A percentile compares a stretch with the other conserved stretches of the same genome.
Conservation (phyloP, 2,329 filamentous ascomycete genomes). For the Diaporthe vexans region DNA sequence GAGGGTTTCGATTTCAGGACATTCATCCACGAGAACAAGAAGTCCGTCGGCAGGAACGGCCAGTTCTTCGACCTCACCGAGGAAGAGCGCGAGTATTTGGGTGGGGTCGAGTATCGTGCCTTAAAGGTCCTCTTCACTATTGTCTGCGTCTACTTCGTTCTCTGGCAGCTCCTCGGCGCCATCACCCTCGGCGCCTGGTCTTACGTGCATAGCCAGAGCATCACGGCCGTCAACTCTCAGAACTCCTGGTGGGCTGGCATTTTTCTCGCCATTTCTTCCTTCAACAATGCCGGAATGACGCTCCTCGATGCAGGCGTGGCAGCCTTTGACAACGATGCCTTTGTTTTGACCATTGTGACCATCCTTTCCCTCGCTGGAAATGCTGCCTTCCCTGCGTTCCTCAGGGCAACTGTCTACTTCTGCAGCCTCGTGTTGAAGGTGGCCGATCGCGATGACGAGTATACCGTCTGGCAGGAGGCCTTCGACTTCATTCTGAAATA, state of each 20-base stretch:
- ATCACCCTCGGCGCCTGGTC: slow-evolving; percentile 67
- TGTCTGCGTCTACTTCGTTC: slow-evolving; percentile 71
- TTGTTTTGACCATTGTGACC: slow-evolving; percentile 49
- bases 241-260: slow-evolving; percentile 70
- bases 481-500: slow-evolving; percentile 67
- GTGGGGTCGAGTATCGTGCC: slow-evolving; percentile 75
- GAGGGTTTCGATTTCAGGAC: slow-evolving; percentile 46
- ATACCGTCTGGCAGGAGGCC: slow-evolving; percentile 54
- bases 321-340: slow-evolving; percentile 59
- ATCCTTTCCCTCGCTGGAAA: slow-evolving; percentile 61
- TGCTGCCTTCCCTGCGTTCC: slow-evolving; percentile 65
- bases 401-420: slow-evolving; percentile 50
- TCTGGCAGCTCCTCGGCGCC: slow-evolving; percentile 71
- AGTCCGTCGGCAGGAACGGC: slow-evolving; percentile 64
- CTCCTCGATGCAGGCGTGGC: slow-evolving; percentile 67
- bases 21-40: slow-evolving; percentile 50
- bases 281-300: slow-evolving; percentile 71
- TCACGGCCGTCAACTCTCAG: slow-evolving; percentile 46
- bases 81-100: slow-evolving; percentile 69
- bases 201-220: background rate
- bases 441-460: slow-evolving; percentile 51
- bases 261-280: slow-evolving; percentile 69
- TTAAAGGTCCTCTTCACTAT: slow-evolving; percentile 70
- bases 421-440: slow-evolving; percentile 44
- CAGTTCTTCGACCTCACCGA: slow-evolving; percentile 67